Evolutionary conservation across 2,329 filamentous ascomycete species (phyloP).

Genomic region (Penicillium crustosum): DNA sequence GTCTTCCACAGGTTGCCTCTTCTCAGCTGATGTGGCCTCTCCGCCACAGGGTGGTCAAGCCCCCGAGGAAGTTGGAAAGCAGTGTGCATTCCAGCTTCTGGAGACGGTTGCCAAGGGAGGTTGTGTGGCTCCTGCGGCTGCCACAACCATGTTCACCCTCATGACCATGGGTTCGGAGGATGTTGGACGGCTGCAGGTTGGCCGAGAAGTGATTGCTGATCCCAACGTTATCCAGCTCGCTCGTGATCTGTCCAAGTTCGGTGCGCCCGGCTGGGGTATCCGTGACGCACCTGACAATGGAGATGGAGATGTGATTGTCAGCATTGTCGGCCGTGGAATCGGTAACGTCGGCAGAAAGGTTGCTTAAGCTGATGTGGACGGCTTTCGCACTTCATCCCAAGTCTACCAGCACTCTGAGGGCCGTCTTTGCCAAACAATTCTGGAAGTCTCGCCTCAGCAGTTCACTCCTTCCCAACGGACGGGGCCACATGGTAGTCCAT

Average conservation of each 20-base stretch:
- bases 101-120: conserved; percentile 81
- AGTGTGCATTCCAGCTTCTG: conserved; percentile 84
- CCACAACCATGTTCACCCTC: conserved; percentile 73
- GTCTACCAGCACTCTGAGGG: conserved; percentile 3
- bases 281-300: conserved; percentile 69
- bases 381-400: conserved; percentile 5
- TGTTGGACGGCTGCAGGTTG: conserved; percentile 80
- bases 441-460: neutral
- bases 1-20: conserved; percentile 81
- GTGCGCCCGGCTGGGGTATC: conserved; percentile 86
- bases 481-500: conserved; percentile 3
- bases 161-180: conserved; percentile 99
- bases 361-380: conserved; percentile 47
- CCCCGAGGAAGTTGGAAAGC: conserved; percentile 85
- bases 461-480: conserved; percentile 2
- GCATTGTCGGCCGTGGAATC: conserved; percentile 88
- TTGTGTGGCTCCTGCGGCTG: conserved; percentile 71
- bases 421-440: neutral
- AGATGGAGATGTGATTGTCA: conserved; percentile 72
- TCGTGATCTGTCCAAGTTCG: conserved; percentile 83
- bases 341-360: conserved; percentile 95
- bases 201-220: conserved; percentile 75
- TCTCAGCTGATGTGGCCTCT: conserved; percentile 76
- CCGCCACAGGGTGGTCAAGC: conserved; percentile 77
- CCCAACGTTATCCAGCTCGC: conserved; percentile 79